Percentiles rank a stretch among this genome's conserved stretches.
phyloP scores from a whole-genome alignment of 441 rosid genomes.

The Gossypium davidsonii region DNA sequence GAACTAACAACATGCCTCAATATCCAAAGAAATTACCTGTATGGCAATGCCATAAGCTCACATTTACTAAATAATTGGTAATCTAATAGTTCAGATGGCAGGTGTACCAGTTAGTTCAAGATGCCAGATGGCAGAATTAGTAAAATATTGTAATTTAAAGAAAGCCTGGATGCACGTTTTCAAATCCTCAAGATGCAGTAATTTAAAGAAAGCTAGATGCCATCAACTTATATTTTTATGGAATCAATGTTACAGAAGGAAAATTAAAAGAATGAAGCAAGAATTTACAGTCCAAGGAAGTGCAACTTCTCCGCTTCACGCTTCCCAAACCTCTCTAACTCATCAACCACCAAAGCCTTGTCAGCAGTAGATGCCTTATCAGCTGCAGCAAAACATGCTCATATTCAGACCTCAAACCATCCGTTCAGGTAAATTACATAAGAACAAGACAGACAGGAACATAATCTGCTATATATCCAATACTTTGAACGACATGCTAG shows the following conservation, averaged over 20 bases:
- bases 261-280: slow-evolving; percentile 15
- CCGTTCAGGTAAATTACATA: neutral
- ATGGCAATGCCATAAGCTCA: neutral
- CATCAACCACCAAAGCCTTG: slow-evolving; percentile 41
- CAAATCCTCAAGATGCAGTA: neutral
- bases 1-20: neutral
- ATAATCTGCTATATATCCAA: neutral
- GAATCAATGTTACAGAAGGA: neutral
- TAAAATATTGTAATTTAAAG: neutral
- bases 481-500: neutral
- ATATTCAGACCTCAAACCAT: slow-evolving; percentile 11
- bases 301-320: slow-evolving; percentile 75
- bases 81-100: neutral
- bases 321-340: slow-evolving; percentile 55
- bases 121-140: neutral
- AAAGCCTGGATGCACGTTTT: neutral
- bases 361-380: slow-evolving; percentile 38
- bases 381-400: slow-evolving; percentile 33
- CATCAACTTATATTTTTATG: neutral
- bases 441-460: neutral
- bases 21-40: neutral
- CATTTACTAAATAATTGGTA: neutral
- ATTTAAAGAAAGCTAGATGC: no score
- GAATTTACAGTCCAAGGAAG: slow-evolving; percentile 77
- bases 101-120: neutral